phyloP scores from a whole-genome alignment of 2,329 filamentous ascomycete species.

The Aspergillus quadrilineatus region DNA sequence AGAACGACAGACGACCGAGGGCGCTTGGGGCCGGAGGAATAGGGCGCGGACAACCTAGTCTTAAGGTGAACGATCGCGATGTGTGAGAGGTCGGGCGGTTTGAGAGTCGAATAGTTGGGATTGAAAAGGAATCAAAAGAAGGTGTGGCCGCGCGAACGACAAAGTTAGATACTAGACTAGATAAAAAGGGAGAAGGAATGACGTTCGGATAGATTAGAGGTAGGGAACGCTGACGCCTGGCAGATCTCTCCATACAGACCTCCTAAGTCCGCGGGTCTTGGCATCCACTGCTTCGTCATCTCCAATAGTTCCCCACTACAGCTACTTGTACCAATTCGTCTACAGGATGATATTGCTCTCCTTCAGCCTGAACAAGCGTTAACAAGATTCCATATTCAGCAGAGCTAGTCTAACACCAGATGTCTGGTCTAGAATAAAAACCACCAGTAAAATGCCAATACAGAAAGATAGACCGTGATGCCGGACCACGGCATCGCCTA shows the following conservation, averaged over 20 bases:
- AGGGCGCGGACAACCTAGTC: constrained; percentile 21
- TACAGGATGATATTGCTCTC: no score
- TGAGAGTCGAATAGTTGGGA: neutral
- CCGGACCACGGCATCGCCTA: neutral
- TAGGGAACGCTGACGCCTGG: constrained; percentile 36
- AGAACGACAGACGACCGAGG: constrained; percentile 24
- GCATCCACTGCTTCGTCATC: constrained; percentile 25
- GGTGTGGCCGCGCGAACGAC: constrained; percentile 16
- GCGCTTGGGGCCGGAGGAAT: constrained; percentile 22
- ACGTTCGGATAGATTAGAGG: constrained; percentile 26
- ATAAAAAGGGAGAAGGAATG: constrained; percentile 24
- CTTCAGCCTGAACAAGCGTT: no score
- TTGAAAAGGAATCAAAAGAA: constrained; percentile 1
- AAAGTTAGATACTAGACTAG: constrained; percentile 8
- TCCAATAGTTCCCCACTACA: neutral
- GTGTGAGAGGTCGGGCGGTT: neutral
- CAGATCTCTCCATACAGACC: constrained; percentile 11
- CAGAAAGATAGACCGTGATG: neutral
- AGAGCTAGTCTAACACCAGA: neutral
- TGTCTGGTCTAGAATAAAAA: neutral
- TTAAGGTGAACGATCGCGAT: neutral
- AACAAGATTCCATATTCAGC: neutral
- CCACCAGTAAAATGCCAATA: neutral
- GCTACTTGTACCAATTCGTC: neutral
- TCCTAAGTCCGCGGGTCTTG: constrained; percentile 25